Conservation (phyloP, 768 basidiomycete species). For the Cystoderma amianthinum region DNA sequence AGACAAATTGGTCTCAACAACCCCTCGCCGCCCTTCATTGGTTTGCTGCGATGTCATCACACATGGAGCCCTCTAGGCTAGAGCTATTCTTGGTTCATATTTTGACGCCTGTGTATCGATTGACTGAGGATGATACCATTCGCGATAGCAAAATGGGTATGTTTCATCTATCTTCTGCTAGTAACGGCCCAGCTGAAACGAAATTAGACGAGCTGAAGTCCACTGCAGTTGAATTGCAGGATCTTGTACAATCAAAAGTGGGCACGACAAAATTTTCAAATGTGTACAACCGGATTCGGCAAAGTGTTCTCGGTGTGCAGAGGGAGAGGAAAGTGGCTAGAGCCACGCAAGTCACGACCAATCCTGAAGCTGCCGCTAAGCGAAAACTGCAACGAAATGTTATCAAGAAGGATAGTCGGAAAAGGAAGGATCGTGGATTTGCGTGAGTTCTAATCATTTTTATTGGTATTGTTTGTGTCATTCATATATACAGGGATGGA, state of each 20-base stretch:
- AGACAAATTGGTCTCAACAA: constrained; percentile 83
- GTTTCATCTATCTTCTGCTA: constrained; percentile 13
- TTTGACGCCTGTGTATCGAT: constrained; percentile 78
- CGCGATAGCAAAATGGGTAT: constrained; percentile 73
- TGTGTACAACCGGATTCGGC: constrained; percentile 76
- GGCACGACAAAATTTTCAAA: constrained; percentile 80
- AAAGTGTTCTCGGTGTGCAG: constrained; percentile 56
- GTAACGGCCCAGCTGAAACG: not conserved
- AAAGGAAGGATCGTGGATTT: constrained; percentile 60
- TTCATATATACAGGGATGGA: constrained; percentile 2
- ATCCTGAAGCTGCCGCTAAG: constrained; percentile 74
- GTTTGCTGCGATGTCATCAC: constrained; percentile 87
- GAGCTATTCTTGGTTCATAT: constrained; percentile 79
- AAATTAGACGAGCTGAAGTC: constrained; percentile 73
- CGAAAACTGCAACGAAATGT: constrained; percentile 65
- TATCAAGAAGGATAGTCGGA: constrained; percentile 81
- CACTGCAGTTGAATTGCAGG: constrained; percentile 76
- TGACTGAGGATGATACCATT: constrained; percentile 82
- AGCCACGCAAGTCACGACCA: constrained; percentile 51
- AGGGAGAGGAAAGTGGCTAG: constrained; percentile 65
- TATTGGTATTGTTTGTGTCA: not conserved
- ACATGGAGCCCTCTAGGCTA: constrained; percentile 52
- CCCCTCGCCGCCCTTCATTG: constrained; percentile 78
- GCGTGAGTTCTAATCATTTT: constrained; percentile 51
- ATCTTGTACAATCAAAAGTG: constrained; percentile 81